Conservation (phyloP, 1,139 yeast genomes). For the Taiozyma sp. region DNA sequence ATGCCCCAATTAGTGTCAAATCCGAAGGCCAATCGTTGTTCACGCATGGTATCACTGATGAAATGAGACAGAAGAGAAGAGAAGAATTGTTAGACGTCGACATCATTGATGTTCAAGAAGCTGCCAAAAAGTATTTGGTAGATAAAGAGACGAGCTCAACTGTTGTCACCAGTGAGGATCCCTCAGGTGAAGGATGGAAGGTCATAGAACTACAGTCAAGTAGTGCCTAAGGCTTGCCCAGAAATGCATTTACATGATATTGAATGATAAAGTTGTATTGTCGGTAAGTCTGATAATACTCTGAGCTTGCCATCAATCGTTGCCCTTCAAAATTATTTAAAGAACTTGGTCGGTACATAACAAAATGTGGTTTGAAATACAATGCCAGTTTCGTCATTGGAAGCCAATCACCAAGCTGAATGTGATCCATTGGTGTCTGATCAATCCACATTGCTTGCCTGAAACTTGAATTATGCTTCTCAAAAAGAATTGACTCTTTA, state of each 20-base stretch:
- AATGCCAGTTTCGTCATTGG: too few species aligned
- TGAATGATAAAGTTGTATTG: too few species aligned
- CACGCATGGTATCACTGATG: slow-evolving; percentile 68
- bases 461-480: too few species aligned
- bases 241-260: background rate
- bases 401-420: too few species aligned
- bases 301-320: too few species aligned
- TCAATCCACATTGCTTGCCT: too few species aligned
- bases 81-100: slow-evolving; percentile 62
- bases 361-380: too few species aligned
- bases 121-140: slow-evolving; percentile 52
- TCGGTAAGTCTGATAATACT: too few species aligned
- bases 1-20: slow-evolving; percentile 81
- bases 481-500: too few species aligned
- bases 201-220: slow-evolving; percentile 14
- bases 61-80: slow-evolving; percentile 76
- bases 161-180: slow-evolving; percentile 18
- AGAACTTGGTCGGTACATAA: too few species aligned
- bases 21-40: slow-evolving; percentile 69
- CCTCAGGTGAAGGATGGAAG: slow-evolving; percentile 14
- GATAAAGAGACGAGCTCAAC: slow-evolving; percentile 17
- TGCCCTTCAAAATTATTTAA: too few species aligned
- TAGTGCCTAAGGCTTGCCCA: background rate
- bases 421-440: too few species aligned
- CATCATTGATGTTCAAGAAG: slow-evolving; percentile 57